Evolutionary conservation across 257 asterid genomes (phyloP).

Genomic region (Sherardia arvensis): DNA sequence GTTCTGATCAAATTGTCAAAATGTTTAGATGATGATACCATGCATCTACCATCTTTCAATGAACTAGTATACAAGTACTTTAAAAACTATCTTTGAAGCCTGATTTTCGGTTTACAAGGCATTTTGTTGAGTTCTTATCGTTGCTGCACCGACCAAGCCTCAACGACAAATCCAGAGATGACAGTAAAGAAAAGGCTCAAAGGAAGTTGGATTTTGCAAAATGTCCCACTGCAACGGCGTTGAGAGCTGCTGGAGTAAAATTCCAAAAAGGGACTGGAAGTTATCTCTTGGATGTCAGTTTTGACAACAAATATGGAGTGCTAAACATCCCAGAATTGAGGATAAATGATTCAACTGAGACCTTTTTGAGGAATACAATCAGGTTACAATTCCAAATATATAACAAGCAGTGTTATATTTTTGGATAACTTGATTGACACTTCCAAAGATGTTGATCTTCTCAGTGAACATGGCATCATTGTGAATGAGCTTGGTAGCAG

Average conservation of each 20-base stretch:
- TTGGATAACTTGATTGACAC: conserved; percentile 31
- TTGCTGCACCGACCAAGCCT: conserved; percentile 12
- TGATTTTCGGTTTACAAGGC: conserved; percentile 5
- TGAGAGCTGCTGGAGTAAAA: conserved; percentile 22
- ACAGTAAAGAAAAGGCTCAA: background rate
- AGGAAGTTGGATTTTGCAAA: conserved; percentile 11
- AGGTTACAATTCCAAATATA: conserved; percentile 12
- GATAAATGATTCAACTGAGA: conserved; percentile 17
- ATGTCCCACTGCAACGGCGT: conserved; percentile 22
- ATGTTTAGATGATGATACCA: background rate
- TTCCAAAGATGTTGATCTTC: conserved; percentile 17
- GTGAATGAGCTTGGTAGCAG: conserved; percentile 11
- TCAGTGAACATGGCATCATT: conserved; percentile 5
- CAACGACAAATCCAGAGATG: background rate
- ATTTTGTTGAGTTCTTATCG: conserved; percentile 23
- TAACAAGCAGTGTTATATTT: conserved; percentile 22
- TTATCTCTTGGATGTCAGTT: conserved; percentile 14
- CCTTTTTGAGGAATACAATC: conserved; percentile 22
- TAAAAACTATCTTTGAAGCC: conserved; percentile 7
- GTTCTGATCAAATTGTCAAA: background rate
- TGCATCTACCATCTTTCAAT: conserved; percentile 10
- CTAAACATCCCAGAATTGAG: conserved; percentile 12
- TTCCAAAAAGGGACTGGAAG: conserved; percentile 1
- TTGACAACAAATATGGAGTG: conserved; percentile 8
- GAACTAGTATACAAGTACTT: conserved; percentile 23